Conservation (phyloP, 2,329 filamentous ascomycete species). For the Pyricularia sp. region DNA sequence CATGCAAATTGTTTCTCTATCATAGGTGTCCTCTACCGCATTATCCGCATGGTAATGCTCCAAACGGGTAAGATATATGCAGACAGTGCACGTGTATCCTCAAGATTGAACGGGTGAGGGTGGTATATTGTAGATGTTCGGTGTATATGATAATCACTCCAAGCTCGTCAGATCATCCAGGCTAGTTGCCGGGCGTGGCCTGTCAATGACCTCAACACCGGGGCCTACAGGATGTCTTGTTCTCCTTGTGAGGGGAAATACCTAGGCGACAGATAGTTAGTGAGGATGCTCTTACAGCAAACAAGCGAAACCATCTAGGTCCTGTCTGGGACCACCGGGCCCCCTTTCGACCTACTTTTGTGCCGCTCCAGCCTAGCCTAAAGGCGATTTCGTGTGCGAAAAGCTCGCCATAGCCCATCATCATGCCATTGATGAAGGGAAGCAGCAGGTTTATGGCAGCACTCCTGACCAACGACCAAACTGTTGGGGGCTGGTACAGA, state of each 20-base stretch:
- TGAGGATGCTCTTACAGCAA: neutral
- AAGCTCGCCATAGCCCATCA: conserved; percentile 94
- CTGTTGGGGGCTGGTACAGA: conserved; percentile 79
- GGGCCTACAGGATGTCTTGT: conserved; percentile 62
- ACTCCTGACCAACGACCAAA: conserved; percentile 78
- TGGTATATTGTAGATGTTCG: neutral
- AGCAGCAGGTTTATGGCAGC: conserved; percentile 93
- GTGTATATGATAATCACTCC: conserved; percentile 38
- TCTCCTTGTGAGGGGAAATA: conserved; percentile 52
- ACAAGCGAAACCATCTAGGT: neutral
- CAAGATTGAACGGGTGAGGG: neutral
- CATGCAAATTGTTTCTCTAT: neutral
- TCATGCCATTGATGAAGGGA: conserved; percentile 94
- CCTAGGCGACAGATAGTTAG: conserved; percentile 23
- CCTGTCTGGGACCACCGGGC: neutral
- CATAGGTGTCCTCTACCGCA: neutral
- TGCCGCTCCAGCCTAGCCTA: conserved; percentile 84
- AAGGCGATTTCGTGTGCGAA: conserved; percentile 96
- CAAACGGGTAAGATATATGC: neutral
- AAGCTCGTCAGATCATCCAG: conserved; percentile 59
- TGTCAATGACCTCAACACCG: conserved; percentile 70
- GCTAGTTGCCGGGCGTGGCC: conserved; percentile 45
- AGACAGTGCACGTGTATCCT: neutral
- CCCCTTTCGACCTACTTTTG: conserved; percentile 57
- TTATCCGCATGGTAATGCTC: neutral